phyloP scores from a whole-genome alignment of 2,329 filamentous ascomycete genomes.

The Phyllachora maydis region DNA sequence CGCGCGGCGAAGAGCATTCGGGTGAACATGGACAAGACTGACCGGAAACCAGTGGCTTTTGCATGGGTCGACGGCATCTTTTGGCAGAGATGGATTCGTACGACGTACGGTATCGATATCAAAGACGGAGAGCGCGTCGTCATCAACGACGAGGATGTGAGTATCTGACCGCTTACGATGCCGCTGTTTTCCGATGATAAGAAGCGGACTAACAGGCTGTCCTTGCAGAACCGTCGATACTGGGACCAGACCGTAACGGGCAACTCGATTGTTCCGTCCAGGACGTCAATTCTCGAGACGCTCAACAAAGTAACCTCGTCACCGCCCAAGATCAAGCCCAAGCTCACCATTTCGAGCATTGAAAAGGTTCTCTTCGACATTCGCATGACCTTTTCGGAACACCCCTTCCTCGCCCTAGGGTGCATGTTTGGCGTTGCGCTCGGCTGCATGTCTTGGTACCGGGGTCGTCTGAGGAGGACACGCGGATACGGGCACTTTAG shows the following conservation, averaged over 20 bases:
- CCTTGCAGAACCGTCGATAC: constrained; percentile 60
- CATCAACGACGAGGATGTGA: constrained; percentile 92
- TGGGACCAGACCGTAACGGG: constrained; percentile 87
- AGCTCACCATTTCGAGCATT: constrained; percentile 54
- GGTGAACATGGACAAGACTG: constrained; percentile 75
- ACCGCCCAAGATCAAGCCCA: constrained; percentile 52
- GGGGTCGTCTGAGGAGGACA: constrained; percentile 29
- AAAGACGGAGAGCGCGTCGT: constrained; percentile 79
- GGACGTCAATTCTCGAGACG: constrained; percentile 81
- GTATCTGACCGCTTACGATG: too few species aligned
- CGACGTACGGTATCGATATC: constrained; percentile 85
- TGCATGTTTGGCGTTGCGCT: constrained; percentile 36
- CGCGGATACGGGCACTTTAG: constrained; percentile 42
- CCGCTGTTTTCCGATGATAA: neutral
- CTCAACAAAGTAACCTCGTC: constrained; percentile 48
- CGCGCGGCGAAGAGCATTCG: constrained; percentile 75
- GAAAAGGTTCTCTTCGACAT: constrained; percentile 53
- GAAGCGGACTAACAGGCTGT: constrained; percentile 13
- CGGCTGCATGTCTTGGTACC: constrained; percentile 28
- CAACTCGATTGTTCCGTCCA: constrained; percentile 72
- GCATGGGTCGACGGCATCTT: constrained; percentile 95
- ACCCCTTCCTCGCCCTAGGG: constrained; percentile 35
- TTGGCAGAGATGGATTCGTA: constrained; percentile 92
- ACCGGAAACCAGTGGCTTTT: constrained; percentile 78
- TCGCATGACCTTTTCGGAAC: constrained; percentile 32